Percentiles rank a stretch among this genome's conserved stretches.
Evolutionary conservation across 1,139 yeast species (phyloP).

Genomic region (Blastobotrys persicus): DNA sequence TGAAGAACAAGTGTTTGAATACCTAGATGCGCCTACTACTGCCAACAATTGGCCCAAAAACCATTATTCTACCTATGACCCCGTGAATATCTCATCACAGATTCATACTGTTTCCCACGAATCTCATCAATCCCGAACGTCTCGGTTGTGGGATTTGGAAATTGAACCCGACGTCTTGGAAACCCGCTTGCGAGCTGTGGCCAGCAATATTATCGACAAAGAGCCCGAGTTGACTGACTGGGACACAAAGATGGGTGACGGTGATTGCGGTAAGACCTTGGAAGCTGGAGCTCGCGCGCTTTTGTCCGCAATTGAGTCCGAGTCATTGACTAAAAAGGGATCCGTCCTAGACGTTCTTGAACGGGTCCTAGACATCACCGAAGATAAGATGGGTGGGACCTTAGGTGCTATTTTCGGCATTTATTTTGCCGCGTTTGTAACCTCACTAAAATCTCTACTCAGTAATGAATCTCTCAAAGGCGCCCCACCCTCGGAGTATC

Average conservation of each 20-base stretch:
- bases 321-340: constrained; percentile 30
- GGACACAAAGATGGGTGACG: constrained; percentile 54
- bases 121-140: constrained; percentile 10
- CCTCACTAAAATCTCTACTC: too few species aligned
- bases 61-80: too few species aligned
- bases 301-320: constrained; percentile 37
- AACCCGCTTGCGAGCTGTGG: constrained; percentile 39
- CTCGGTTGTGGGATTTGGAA: constrained; percentile 28
- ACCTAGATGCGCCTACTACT: constrained; percentile 42
- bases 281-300: constrained; percentile 47
- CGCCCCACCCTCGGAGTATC: too few species aligned
- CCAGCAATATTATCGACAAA: constrained; percentile 41
- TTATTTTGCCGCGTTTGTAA: too few species aligned
- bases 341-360: constrained; percentile 33
- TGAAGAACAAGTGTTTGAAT: constrained; percentile 35
- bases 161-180: constrained; percentile 39
- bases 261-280: constrained; percentile 52
- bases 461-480: too few species aligned
- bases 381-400: too few species aligned
- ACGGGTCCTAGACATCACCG: constrained; percentile 38
- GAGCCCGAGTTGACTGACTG: constrained; percentile 50
- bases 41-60: constrained; percentile 44
- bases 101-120: too few species aligned
- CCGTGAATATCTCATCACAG: too few species aligned
- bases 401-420: too few species aligned